Evolutionary conservation across 78 protist genomes (phyloP), one percentile per base, ranked within the genome.

Genomic region (Neovahlkampfia damariscottae): DNA sequence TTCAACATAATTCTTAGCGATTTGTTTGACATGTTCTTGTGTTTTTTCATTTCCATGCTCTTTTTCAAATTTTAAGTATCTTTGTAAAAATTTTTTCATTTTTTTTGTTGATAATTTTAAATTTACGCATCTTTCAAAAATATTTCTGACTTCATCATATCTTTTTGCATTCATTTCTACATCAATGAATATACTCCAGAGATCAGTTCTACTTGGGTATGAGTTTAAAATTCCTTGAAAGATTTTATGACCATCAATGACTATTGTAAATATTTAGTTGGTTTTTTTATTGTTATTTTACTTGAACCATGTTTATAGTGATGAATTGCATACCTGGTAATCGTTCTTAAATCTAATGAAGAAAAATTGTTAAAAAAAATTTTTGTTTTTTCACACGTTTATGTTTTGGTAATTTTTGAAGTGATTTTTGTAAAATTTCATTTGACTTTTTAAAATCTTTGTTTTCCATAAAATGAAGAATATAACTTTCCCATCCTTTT

Each of bases 121-220:
- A 67, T 72, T 31, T 29, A 82, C 71, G 32, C 41, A 82, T 9
- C 97, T 80, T 28, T 91, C 94, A 40, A 92, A 82, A 10, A 95
- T 81, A 5, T 31, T n/a, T 10, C 94, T 40, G 3, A n/a, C 9
- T 10, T 9, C 80, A 8, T 6, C 67, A 39, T 6, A 2, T 1
- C 38, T 3, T 27, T 8, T 68, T 37, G 50, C 4, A 38, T 5
- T 8, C 10, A 8, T 69, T 8, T 96, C 98, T 91, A 77, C 82
- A 78, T 96, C 99, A 9, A 95, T 3, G 40, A 90, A 96, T 9
- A 92, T 81, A 9, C 66, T 36, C 99, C 99, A 96, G 32, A 96
- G 5, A 72, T 96, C 99, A 19, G 90, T 9, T 27, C 98, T 76
- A 62, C 81, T 92, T 5, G 98, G 98, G 50, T 83, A 76, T 29